phyloP scores from a whole-genome alignment of 306 rosid species.

The Dalbergia cultrata region DNA sequence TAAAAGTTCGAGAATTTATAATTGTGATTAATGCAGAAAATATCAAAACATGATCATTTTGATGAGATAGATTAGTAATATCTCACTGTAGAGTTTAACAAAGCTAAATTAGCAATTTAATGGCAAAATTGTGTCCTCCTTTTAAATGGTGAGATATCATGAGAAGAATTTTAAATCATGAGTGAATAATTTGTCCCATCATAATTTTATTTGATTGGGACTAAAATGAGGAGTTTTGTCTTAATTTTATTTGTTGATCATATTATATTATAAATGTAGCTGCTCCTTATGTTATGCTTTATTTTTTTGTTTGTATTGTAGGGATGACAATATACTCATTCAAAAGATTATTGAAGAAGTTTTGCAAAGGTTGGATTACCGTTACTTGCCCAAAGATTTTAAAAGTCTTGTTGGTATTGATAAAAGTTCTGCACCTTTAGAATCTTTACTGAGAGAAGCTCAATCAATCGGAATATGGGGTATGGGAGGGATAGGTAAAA shows the following conservation, averaged over 20 bases:
- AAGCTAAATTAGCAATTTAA: too few relatives aligned
- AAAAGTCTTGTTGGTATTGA: slow-evolving; percentile 1
- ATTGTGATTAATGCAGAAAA: too few relatives aligned
- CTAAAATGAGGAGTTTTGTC: too few relatives aligned
- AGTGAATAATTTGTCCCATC: too few relatives aligned
- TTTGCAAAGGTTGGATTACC: background rate
- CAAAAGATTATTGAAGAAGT: slow-evolving; percentile 1
- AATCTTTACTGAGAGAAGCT: background rate
- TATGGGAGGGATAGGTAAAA: slow-evolving; percentile 43
- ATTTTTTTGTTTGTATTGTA: background rate
- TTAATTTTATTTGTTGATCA: background rate
- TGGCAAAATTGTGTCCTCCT: too few relatives aligned
- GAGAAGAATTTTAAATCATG: too few relatives aligned
- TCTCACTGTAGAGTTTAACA: too few relatives aligned
- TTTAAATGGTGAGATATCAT: too few relatives aligned
- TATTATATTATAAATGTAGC: background rate
- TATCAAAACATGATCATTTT: too few relatives aligned
- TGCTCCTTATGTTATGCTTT: background rate
- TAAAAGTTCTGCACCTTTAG: background rate
- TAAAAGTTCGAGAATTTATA: too few relatives aligned
- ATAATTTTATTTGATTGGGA: too few relatives aligned
- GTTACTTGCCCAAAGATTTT: background rate
- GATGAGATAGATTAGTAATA: too few relatives aligned
- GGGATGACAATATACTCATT: slow-evolving; percentile 26
- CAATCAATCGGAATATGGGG: slow-evolving; percentile 38